phyloP scores from a whole-genome alignment of 1,284 basidiomycete species.

The Papiliotrema flavescens region DNA sequence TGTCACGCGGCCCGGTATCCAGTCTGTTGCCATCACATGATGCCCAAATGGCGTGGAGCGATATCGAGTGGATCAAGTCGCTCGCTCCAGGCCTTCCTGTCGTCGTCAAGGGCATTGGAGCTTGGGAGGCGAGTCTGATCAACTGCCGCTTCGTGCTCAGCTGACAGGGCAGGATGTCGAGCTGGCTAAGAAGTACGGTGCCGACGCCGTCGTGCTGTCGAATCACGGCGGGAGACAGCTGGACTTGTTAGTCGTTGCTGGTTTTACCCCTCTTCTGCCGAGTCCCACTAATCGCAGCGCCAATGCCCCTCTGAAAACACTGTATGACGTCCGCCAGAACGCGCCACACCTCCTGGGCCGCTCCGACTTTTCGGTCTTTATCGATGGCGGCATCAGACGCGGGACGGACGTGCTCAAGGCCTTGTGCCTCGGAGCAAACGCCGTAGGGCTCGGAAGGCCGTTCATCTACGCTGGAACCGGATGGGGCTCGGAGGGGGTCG shows the following conservation, averaged over 20 bases:
- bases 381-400: constrained; percentile 49
- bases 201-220: constrained; percentile 18
- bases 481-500: constrained; percentile 57
- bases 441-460: constrained; percentile 45
- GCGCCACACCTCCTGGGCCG: constrained; percentile 52
- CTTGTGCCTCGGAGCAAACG: constrained; percentile 50
- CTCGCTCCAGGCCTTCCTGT: constrained; percentile 49
- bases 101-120: constrained; percentile 51
- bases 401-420: constrained; percentile 50
- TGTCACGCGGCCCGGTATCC: neutral
- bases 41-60: constrained; percentile 43
- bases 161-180: neutral
- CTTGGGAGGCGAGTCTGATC: constrained; percentile 39
- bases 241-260: constrained; percentile 39
- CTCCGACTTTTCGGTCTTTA: constrained; percentile 52
- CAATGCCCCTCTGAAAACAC: constrained; percentile 49
- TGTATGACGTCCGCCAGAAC: constrained; percentile 51
- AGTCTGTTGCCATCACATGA: constrained; percentile 7
- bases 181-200: constrained; percentile 1
- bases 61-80: constrained; percentile 51
- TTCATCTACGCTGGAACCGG: constrained; percentile 39
- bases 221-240: constrained; percentile 54
- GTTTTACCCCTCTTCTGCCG: too few species aligned
- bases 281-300: constrained; percentile 24
- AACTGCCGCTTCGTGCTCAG: constrained; percentile 47